Base-by-base conservation (phyloP, 257 asterid species). In the Oldenlandia corymbosa region DNA sequence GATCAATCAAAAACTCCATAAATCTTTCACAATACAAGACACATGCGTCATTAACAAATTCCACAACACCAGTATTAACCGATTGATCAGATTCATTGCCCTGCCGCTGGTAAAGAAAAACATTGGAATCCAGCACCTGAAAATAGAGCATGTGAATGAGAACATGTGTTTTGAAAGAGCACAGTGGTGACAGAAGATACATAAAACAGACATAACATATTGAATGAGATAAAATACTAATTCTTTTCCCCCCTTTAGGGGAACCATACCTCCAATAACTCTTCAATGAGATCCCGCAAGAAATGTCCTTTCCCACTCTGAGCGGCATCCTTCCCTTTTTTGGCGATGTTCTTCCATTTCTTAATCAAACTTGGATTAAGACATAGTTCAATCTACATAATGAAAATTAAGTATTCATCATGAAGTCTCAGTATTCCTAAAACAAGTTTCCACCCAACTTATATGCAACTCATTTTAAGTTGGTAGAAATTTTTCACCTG, bases 1-100 rank as follows among this genome's bases (percentile, higher is more conserved):
- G 96, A 84, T 93, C 99, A 78, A 93, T 93, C 64, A 93, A 95
- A 73, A 93, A 84, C 74, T 93, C 99, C 95, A 93, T 85, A 79
- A 93, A 93, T 71, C 99, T 82, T 80, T 90, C 99, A 65, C 97
- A 93, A 57, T 90, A 93, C 64, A 93, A 81, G 74, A 89, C 65
- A 72, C 82, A 80, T 34, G 97, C 90, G 76, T 83, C 96, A 73
- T 85, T 71, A 70, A 73, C 84, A 70, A 64, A 72, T 68, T 70
- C 84, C 70, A 67, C 47, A 62, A 47, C 88, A 70, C 69, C 73
- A 26, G 32, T 50, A 73, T 69, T 68, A 69, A 65, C 66, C 34
- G 20, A 48, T 72, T 66, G 76, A 61, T 73, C 70, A 60, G 83
- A 81, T 65, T 76, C 83, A 8, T 62, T 80, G 67, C 54, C 59